Conservation (phyloP, 2,329 filamentous ascomycete species). For the Dactylella cylindrospora region DNA sequence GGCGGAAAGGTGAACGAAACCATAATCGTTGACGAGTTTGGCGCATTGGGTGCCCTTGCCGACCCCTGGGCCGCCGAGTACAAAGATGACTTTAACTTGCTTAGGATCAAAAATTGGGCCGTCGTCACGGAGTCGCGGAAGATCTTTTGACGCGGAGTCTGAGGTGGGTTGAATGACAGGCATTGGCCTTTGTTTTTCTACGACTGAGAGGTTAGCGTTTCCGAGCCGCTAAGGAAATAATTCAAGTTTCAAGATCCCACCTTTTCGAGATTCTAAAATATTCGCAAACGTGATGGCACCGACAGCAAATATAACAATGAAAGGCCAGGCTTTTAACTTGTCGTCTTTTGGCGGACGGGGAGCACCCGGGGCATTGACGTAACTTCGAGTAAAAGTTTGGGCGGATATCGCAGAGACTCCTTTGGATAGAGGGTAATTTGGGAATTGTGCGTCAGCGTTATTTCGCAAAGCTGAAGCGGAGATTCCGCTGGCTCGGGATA, state of each 20-base stretch:
- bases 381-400: constrained; percentile 27
- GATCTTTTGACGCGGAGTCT: constrained; percentile 52
- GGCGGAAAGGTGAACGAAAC: constrained; percentile 89
- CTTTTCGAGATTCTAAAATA: constrained; percentile 58
- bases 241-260: constrained; percentile 51
- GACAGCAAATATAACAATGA: constrained; percentile 54
- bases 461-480: constrained; percentile 8
- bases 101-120: constrained; percentile 67
- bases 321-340: constrained; percentile 52
- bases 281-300: constrained; percentile 58
- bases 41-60: constrained; percentile 96
- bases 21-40: constrained; percentile 80
- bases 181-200: constrained; percentile 33
- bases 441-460: constrained; percentile 14
- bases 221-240: not conserved
- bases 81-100: constrained; percentile 89
- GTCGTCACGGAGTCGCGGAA: constrained; percentile 39
- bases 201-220: not conserved
- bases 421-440: not conserved
- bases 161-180: constrained; percentile 25
- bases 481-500: constrained; percentile 15
- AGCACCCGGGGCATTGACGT: constrained; percentile 36
- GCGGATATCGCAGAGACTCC: constrained; percentile 14
- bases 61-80: constrained; percentile 90
- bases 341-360: constrained; percentile 40